Base-by-base conservation (phyloP, 148 eudicot species). In the Salicornia ramosissima region DNA sequence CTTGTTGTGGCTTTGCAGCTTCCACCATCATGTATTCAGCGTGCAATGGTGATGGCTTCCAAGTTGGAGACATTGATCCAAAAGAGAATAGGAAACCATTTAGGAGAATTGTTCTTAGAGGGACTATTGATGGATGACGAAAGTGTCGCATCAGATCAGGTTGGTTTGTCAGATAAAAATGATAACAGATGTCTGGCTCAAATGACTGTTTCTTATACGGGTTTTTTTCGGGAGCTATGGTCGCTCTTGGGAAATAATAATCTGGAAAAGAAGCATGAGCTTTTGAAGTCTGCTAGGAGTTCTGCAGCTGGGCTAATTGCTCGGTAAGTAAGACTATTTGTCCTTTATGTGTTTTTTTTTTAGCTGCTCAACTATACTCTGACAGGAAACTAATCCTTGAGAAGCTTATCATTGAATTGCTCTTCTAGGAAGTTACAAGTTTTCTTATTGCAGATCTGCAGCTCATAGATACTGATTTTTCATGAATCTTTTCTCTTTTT, bases 11-110 rank as follows among this genome's bases (percentile, higher is more conserved):
- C 1, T 30, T 33, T 81, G 77, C 86, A 93, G 98, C 76, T 94
- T 42, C 98, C 98, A 33, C 52, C 78, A 26, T 82, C 87, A 26
- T 90, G 97, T 71, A 83, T 91, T 70, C 58, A 65, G 29, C 86
- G 80, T 74, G 99, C 88, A 68, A 81, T 78, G 15, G 73, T 29
- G 50, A 88, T 94, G 97, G 89, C 97, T 53, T 78, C 83, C 16
- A 83, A 83, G 79, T 73, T 94, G 65, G 96, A 91, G 75, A 67
- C 53, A 49, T 83, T 83, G 75, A 77, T 89, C 74, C 83, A 83
- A 72, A 52, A 71, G 82, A 83, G 82, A 66, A 70, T 52, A 29
- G 71, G 65, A 73, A 71, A 62, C 25, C 67, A 72, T 72, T 64
- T 39, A 42, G 69, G 53, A 31, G 39, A 34, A n/a, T 21, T 42